Evolutionary conservation across 495 filamentous ascomycete species (phyloP), one percentile per base, ranked within the genome.

Genomic region (Xylaria palmicola): DNA sequence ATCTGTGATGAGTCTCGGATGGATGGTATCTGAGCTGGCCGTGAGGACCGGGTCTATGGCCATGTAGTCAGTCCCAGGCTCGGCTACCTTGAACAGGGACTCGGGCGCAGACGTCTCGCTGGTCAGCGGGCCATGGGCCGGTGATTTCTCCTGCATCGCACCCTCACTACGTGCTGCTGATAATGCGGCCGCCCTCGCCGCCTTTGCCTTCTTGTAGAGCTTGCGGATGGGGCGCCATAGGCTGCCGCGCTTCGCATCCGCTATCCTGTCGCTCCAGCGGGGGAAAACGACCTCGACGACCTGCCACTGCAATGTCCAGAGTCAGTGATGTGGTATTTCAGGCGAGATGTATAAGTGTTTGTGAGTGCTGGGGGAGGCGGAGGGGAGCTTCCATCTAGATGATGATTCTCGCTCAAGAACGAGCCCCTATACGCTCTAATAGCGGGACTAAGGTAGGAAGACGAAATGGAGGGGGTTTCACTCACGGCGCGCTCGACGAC

Each of bases 221-320:
- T 86, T 86, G 13, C 76, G 77, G 45, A 92, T 78, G 0, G 89
- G 89, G 5, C 83, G 79, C 89, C 89, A 92, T 0, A 92, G 72
- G 72, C 82, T 83, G 12, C 81, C 84, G 48, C 78, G 61, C 64
- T 81, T 82, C 13, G 77, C 77, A 40, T 85, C 79, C 17, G 76
- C 80, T 43, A 81, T 77, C 4, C 73, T 71, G 27, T 68, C 70
- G 24, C 79, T 79, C 85, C 83, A 86, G 22, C 77, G 74, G 19
- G 78, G 73, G 64, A 86, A 88, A 1, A 86, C 70, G 1, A 66
- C 66, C 27, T 86, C 81, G 26, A 94, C 73, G 9, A 87, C 86
- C 22, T 69, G 70, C 91, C 91, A 96, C 53, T 56, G 27, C 20
- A 4, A 15, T n/a, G 9, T n/a, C 6, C 4, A 9, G 37, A 24